A percentile compares a stretch with the other conserved stretches of the same genome.
phyloP scores from a whole-genome alignment of 2,329 filamentous ascomycete genomes.

The Curvularia eragrostidis region DNA sequence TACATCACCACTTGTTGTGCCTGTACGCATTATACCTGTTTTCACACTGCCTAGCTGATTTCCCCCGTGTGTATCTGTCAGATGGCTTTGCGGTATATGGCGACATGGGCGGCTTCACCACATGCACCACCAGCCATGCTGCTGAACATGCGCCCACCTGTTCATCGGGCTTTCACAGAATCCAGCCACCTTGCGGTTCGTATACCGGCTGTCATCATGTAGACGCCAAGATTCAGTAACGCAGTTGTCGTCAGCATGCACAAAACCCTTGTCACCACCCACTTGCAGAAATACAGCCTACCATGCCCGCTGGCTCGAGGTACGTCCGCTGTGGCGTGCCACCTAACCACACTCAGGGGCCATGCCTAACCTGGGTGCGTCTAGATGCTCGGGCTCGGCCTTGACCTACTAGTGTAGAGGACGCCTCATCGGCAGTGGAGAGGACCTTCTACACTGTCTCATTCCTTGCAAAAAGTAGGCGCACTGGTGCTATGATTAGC shows the following conservation, averaged over 20 bases:
- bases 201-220: slow-evolving; percentile 13
- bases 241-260: slow-evolving; percentile 39
- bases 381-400: slow-evolving; percentile 26
- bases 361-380: slow-evolving; percentile 19
- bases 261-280: slow-evolving; percentile 32
- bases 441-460: slow-evolving; percentile 30
- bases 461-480: slow-evolving; percentile 25
- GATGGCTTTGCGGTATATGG: no score
- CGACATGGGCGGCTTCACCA: not conserved
- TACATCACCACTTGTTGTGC: not conserved
- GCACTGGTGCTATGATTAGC: slow-evolving; percentile 26
- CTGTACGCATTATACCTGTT: not conserved
- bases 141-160: slow-evolving; percentile 27
- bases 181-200: slow-evolving; percentile 33
- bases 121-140: not conserved
- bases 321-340: slow-evolving; percentile 29
- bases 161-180: slow-evolving; percentile 27
- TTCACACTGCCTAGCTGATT: no score
- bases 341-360: slow-evolving; percentile 19
- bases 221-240: slow-evolving; percentile 19
- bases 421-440: slow-evolving; percentile 19
- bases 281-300: slow-evolving; percentile 41
- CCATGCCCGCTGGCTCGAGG: slow-evolving; percentile 28
- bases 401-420: slow-evolving; percentile 16
- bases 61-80: no score